Conservation (phyloP, 2,329 filamentous ascomycete species). For the Alternaria tenuissima region DNA sequence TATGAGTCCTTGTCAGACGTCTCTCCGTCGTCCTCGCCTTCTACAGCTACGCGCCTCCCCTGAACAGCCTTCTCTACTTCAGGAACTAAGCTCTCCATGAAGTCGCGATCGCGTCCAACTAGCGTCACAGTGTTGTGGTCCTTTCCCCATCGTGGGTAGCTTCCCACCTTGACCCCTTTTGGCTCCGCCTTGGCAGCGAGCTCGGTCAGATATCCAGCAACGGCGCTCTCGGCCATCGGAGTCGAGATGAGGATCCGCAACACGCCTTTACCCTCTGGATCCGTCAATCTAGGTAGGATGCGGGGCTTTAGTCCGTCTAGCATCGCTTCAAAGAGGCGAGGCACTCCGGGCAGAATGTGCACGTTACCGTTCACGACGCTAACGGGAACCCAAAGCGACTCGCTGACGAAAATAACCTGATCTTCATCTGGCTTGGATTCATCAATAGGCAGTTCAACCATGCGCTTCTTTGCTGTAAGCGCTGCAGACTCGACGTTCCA, state of each 20-base stretch:
- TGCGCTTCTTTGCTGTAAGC: conserved; percentile 82
- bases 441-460: conserved; percentile 87
- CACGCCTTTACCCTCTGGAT: conserved; percentile 83
- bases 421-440: conserved; percentile 68
- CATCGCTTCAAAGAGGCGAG: conserved; percentile 80
- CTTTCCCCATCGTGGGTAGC: conserved; percentile 93
- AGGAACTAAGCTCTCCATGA: conserved; percentile 77
- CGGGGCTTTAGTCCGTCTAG: conserved; percentile 78
- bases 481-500: conserved; percentile 85
- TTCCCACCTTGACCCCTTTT: conserved; percentile 89
- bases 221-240: conserved; percentile 82
- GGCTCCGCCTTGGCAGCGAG: conserved; percentile 76
- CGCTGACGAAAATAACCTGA: conserved; percentile 79
- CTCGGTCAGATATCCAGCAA: conserved; percentile 83
- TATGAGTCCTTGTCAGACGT: conserved; percentile 49
- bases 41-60: conserved; percentile 72
- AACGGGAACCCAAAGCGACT: conserved; percentile 91
- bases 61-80: conserved; percentile 81
- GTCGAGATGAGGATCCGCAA: conserved; percentile 84
- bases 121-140: conserved; percentile 88
- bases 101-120: conserved; percentile 77
- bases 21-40: conserved; percentile 66
- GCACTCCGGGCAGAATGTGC: conserved; percentile 91
- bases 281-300: conserved; percentile 73
- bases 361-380: conserved; percentile 90